These are phyloP conservation scores for Fusarium chaquense DNA, from an alignment of 2,329 filamentous ascomycete species.

Conservation along the genomic window DNA sequence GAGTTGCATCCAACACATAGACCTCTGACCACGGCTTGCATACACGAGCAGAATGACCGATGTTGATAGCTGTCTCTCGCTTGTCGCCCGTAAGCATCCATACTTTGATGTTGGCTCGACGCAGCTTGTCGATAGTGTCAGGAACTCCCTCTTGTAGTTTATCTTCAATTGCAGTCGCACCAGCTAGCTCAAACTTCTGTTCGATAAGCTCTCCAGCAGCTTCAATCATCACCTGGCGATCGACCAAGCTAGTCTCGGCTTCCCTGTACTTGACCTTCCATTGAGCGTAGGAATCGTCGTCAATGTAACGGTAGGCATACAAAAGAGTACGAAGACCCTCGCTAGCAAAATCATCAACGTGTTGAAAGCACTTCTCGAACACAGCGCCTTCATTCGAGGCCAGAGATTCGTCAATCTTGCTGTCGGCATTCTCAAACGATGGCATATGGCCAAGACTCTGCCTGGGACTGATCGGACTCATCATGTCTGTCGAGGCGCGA, in stretches of 20 bases:
- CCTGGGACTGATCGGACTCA: constrained; percentile 36
- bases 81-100: constrained; percentile 99
- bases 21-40: constrained; percentile 79
- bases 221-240: constrained; percentile 84
- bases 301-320: constrained; percentile 82
- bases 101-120: constrained; percentile 89
- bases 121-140: constrained; percentile 89
- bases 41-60: constrained; percentile 86
- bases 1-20: constrained; percentile 77
- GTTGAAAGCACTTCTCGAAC: constrained; percentile 88
- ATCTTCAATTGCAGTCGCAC: constrained; percentile 93
- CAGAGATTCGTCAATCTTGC: constrained; percentile 69
- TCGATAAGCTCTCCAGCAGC: constrained; percentile 85
- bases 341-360: constrained; percentile 88
- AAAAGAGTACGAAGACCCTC: constrained; percentile 89
- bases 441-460: constrained; percentile 43
- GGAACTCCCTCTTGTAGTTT: constrained; percentile 91
- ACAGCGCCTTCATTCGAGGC: constrained; percentile 72
- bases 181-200: constrained; percentile 82
- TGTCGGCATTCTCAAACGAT: constrained; percentile 58
- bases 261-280: constrained; percentile 86
- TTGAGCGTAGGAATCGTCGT: constrained; percentile 76
- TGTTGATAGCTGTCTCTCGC: constrained; percentile 91
- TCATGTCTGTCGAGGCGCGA: constrained; percentile 46
- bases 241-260: constrained; percentile 83